Percentiles rank a stretch among this genome's conserved stretches.
phyloP scores from a whole-genome alignment of 352 stramenopile species.

The Globisporangium carolinianum region DNA sequence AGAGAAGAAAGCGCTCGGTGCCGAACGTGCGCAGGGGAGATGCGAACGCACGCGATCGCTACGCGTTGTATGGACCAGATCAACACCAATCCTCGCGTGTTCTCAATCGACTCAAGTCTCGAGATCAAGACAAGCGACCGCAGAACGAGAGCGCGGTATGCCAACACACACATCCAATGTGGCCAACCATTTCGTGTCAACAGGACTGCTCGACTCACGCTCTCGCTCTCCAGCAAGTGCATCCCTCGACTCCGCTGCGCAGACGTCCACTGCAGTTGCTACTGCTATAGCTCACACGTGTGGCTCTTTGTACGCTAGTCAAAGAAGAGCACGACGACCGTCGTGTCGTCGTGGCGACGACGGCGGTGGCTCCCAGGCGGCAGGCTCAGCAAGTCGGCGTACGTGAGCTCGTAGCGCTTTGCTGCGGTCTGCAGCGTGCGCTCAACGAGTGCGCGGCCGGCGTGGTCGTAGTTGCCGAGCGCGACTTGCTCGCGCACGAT shows the following conservation, averaged over 20 bases:
- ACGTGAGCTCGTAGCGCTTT: conserved; percentile 68
- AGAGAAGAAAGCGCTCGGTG: conserved; percentile 26
- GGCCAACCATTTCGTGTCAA: too few species aligned
- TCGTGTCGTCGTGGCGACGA: conserved; percentile 91
- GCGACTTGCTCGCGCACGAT: conserved; percentile 72
- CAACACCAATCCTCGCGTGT: too few species aligned
- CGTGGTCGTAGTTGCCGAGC: conserved; percentile 61
- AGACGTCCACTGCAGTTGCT: too few species aligned
- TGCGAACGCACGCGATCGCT: conserved; percentile 40
- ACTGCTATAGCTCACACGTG: too few species aligned
- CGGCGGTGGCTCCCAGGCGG: conserved; percentile 76
- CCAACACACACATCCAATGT: conserved; percentile 3
- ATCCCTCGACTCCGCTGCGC: too few species aligned
- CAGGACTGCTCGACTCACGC: too few species aligned
- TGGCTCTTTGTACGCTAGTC: conserved; percentile 20
- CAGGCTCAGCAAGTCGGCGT: conserved; percentile 77
- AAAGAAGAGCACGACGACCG: conserved; percentile 87
- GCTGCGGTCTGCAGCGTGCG: conserved; percentile 73
- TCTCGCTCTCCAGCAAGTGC: too few species aligned
- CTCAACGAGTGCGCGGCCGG: conserved; percentile 71
- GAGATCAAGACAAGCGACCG: conserved; percentile 70
- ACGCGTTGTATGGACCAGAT: conserved; percentile 15
- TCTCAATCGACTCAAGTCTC: conserved; percentile 37
- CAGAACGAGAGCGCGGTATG: conserved; percentile 65
- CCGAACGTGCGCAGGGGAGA: conserved; percentile 26